Conservation (phyloP, 2,329 filamentous ascomycete species). For the Beauveria brongniartii region DNA sequence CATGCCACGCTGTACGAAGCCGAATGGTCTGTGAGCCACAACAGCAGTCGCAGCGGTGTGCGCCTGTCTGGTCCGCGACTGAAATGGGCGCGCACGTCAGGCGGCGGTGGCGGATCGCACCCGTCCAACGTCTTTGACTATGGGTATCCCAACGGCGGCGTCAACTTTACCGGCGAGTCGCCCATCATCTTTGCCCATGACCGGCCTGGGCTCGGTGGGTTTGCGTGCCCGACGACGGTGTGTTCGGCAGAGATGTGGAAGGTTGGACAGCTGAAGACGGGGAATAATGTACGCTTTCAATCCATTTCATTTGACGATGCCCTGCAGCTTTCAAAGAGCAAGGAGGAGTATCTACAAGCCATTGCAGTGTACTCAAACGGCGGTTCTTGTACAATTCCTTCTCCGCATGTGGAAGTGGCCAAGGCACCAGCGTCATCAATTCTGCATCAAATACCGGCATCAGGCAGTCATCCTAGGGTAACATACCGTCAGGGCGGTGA, state of each 20-base stretch:
- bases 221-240: constrained; percentile 47
- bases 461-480: neutral
- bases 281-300: constrained; percentile 30
- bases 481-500: neutral
- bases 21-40: constrained; percentile 52
- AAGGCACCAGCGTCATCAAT: neutral
- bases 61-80: constrained; percentile 50
- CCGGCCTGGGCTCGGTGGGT: constrained; percentile 52
- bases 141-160: constrained; percentile 47
- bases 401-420: neutral
- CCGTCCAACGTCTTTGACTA: constrained; percentile 52
- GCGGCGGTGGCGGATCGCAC: constrained; percentile 56
- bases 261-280: constrained; percentile 52
- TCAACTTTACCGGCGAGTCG: constrained; percentile 56
- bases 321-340: neutral
- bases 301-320: neutral
- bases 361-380: neutral
- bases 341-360: neutral
- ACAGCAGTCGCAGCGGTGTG: constrained; percentile 52
- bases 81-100: constrained; percentile 50
- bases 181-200: constrained; percentile 51
- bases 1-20: constrained; percentile 49
- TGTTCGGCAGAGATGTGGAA: constrained; percentile 53
- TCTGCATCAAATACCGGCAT: neutral
- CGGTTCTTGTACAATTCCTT: neutral